Base-by-base conservation (phyloP, 2,329 filamentous ascomycete genomes). In the Fusarium sp. region DNA sequence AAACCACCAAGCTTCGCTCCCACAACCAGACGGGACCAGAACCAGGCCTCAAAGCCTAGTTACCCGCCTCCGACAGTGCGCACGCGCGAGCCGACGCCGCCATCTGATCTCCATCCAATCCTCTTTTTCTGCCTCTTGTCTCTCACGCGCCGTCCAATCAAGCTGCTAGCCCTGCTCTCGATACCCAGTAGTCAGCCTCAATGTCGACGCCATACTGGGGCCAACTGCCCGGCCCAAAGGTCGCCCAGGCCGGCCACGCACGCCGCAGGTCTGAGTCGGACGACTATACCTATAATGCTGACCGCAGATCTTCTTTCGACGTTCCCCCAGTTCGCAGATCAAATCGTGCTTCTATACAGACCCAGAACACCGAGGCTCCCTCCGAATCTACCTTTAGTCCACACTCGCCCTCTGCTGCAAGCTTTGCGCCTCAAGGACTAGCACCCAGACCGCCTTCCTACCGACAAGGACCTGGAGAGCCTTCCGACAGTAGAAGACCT, bases 381-480 rank as follows among this genome's bases (percentile, higher is more conserved):
- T 89, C 89, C 75, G 87, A 90, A 68, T 89, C 89, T 59, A 90
- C 89, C 56, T 85, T 88, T 78, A 90, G 88, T 76, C 88, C 90
- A 54, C 86, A 87, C 72, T 90, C 90, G 38, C 89, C 90, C 47
- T 86, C 85, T 52, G 80, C 84, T 63, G 86, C 88, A 33, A 87
- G 82, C 77, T 88, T 89, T 76, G 82, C 82, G 54, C 84, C 81
- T 64, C 83, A 86, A 74, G 89, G 89, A 30, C 84, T 91, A 70
- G 87, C 89, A 75, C 89, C 90, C 62, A 86, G 89, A 66, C 90
- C 90, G 43, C 84, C 88, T n/a, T 90, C 90, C 2, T 85, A 89
- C 66, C 86, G 87, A 65, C 88, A 87, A 80, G 83, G 80, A 70
- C 80, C 81, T 56, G 82, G 58, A 71, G 71, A 78, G n/a, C 60